These are phyloP conservation scores for Leccinum fallax DNA, from an alignment of 1,284 basidiomycete genomes.

Conservation along the genomic window DNA sequence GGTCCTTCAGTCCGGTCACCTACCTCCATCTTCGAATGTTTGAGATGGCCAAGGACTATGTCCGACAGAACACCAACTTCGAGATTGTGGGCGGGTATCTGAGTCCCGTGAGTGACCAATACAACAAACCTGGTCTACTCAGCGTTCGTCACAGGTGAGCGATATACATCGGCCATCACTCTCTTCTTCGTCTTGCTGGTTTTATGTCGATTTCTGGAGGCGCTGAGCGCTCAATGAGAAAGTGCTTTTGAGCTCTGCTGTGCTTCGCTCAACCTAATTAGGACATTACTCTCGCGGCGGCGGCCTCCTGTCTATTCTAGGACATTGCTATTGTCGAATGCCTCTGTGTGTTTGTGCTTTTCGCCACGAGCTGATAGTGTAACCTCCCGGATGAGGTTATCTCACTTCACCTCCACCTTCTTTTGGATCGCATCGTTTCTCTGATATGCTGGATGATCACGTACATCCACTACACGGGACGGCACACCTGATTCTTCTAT, in stretches of 20 bases:
- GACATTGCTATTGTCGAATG: not conserved
- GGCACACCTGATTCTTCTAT: conserved; percentile 14
- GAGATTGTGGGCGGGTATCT: conserved; percentile 95
- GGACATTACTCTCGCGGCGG: conserved; percentile 15
- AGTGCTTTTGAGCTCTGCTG: conserved; percentile 1
- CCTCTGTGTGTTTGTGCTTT: conserved; percentile 4
- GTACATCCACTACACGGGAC: conserved; percentile 10
- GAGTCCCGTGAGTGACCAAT: conserved; percentile 91
- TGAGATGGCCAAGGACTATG: conserved; percentile 97
- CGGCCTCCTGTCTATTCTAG: conserved; percentile 22
- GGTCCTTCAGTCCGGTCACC: conserved; percentile 81
- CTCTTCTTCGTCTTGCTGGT: conserved; percentile 3
- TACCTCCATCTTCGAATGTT: conserved; percentile 93
- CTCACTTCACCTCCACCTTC: conserved; percentile 11
- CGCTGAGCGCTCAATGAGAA: conserved; percentile 13
- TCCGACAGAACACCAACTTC: conserved; percentile 89
- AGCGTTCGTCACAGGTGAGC: conserved; percentile 79
- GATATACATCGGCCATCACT: conserved; percentile 7
- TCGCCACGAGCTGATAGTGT: conserved; percentile 8
- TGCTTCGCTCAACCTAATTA: conserved; percentile 10
- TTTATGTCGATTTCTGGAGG: conserved; percentile 5
- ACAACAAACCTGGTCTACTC: conserved; percentile 88
- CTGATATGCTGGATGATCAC: conserved; percentile 13
- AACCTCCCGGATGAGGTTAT: conserved; percentile 5
- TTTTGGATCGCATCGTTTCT: conserved; percentile 12